These are phyloP conservation scores for Chalara sp. DNA, from an alignment of 2,329 filamentous ascomycete species.

Conservation along the genomic window DNA sequence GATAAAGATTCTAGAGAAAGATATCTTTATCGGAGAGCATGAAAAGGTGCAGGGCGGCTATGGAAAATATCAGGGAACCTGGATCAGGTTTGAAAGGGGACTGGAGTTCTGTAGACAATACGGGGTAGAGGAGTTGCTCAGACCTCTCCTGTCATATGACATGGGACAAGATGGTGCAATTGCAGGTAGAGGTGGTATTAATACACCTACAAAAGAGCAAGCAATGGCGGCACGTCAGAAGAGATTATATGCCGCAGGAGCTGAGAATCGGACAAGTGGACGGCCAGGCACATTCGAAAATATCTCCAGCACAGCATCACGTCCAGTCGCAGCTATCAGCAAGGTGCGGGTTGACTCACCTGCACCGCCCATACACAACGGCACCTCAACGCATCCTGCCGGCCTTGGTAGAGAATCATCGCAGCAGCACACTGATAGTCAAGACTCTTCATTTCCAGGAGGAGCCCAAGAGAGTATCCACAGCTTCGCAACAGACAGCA, in stretches of 20 bases:
- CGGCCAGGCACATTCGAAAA: slow-evolving; percentile 87
- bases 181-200: slow-evolving; percentile 68
- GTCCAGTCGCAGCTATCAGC: slow-evolving; percentile 91
- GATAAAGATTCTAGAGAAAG: slow-evolving; percentile 96
- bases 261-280: slow-evolving; percentile 61
- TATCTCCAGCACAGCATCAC: slow-evolving; percentile 87
- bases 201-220: slow-evolving; percentile 97
- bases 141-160: slow-evolving; percentile 72
- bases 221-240: slow-evolving; percentile 95
- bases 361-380: slow-evolving; percentile 55
- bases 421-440: slow-evolving; percentile 53
- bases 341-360: slow-evolving; percentile 93
- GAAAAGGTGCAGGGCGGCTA: slow-evolving; percentile 99
- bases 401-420: slow-evolving; percentile 68
- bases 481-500: slow-evolving; percentile 67
- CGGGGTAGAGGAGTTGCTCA: slow-evolving; percentile 68
- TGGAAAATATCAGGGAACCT: slow-evolving; percentile 97
- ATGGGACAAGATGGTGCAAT: slow-evolving; percentile 69
- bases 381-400: slow-evolving; percentile 57
- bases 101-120: slow-evolving; percentile 84
- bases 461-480: slow-evolving; percentile 80
- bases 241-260: slow-evolving; percentile 73
- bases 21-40: slow-evolving; percentile 92
- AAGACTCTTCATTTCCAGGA: slow-evolving; percentile 58
- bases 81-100: slow-evolving; percentile 91